These are phyloP conservation scores for Phyllostachys edulis DNA, from an alignment of 176 grass and related monocot species.

Conservation along the genomic window DNA sequence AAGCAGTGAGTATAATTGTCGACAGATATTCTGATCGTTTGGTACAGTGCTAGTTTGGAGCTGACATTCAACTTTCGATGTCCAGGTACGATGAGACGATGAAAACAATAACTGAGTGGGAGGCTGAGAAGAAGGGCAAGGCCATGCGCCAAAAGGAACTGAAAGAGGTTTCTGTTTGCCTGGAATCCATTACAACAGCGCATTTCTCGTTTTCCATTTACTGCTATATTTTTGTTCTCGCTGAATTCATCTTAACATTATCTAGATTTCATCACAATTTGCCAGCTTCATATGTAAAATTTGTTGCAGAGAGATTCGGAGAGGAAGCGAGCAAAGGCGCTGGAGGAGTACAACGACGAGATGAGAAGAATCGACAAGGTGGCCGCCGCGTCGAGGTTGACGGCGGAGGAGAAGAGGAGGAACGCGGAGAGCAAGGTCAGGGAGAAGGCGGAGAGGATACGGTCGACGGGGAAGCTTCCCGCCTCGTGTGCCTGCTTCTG, in stretches of 20 bases:
- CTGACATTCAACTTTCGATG: not conserved
- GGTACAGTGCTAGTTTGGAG: not conserved
- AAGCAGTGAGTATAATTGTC: slow-evolving; percentile 25
- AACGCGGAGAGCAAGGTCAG: slow-evolving; percentile 44
- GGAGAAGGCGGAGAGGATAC: slow-evolving; percentile 58
- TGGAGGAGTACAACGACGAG: slow-evolving; percentile 53
- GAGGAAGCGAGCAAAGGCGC: slow-evolving; percentile 34
- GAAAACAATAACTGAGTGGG: slow-evolving; percentile 59
- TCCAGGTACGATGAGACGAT: slow-evolving; percentile 58
- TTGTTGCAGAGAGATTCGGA: slow-evolving; percentile 44
- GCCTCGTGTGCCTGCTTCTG: slow-evolving; percentile 46
- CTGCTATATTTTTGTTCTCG: not conserved
- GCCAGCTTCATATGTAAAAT: not conserved
- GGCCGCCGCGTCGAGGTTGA: slow-evolving; percentile 28
- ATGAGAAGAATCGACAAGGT: slow-evolving; percentile 57
- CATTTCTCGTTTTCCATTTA: not conserved
- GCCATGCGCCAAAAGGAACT: slow-evolving; percentile 44
- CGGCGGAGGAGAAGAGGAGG: slow-evolving; percentile 48
- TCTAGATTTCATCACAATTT: not conserved
- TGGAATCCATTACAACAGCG: not conserved
- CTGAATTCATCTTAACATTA: not conserved
- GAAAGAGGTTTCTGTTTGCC: slow-evolving; percentile 52
- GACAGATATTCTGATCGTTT: not conserved
- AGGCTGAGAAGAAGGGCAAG: slow-evolving; percentile 66
- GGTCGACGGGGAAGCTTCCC: slow-evolving; percentile 38